Conservation (phyloP, 345 rosid species). For the Dipteronia dyeriana region DNA sequence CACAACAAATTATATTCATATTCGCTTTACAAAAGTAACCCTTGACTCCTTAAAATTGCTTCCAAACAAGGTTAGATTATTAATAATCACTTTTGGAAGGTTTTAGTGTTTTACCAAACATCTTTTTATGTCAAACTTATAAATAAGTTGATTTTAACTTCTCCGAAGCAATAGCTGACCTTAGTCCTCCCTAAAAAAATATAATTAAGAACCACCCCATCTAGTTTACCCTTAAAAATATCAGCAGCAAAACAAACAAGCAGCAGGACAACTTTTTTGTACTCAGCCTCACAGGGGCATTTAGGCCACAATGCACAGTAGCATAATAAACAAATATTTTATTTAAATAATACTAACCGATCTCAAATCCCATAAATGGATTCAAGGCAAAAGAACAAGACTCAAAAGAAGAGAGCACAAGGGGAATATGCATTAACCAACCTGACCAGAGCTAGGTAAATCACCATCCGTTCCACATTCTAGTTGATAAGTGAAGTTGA, state of each 20-base stretch:
- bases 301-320: neutral
- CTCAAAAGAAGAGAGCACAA: neutral
- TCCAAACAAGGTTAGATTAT: neutral
- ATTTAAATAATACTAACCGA: neutral
- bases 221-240: neutral
- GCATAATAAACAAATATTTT: neutral
- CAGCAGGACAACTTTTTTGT: neutral
- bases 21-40: too few species aligned
- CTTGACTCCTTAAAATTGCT: too few species aligned
- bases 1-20: too few species aligned
- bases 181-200: neutral
- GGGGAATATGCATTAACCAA: constrained; percentile 25
- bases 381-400: neutral
- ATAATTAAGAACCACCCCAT: neutral
- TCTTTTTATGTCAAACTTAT: neutral
- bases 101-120: neutral
- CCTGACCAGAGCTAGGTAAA: constrained; percentile 96
- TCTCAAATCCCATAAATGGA: neutral
- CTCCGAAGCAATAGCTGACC: neutral
- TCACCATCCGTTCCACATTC: constrained; percentile 83
- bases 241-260: constrained; percentile 6
- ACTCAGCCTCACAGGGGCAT: neutral
- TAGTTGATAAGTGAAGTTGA: constrained; percentile 92
- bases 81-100: neutral
- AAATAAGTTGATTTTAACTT: neutral